These are phyloP conservation scores for sunflower (Helianthus annuus) DNA, from an alignment of 129 eudicot species.

Conservation along the genomic window DNA sequence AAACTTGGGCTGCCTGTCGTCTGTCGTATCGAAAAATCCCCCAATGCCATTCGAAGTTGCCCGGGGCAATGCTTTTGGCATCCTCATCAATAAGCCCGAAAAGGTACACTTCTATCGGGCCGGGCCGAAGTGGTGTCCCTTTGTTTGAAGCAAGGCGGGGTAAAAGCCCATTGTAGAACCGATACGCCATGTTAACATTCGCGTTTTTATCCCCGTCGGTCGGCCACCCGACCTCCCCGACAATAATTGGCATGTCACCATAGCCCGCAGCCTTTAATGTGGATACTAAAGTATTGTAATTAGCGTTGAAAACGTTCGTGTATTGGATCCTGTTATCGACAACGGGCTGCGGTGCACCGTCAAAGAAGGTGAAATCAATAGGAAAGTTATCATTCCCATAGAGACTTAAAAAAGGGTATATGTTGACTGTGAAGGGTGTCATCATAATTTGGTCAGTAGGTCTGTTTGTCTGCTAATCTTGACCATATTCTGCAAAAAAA, in stretches of 20 bases:
- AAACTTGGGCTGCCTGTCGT: slow-evolving; percentile 28
- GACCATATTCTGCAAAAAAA: slow-evolving; percentile 19
- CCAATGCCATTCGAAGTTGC: slow-evolving; percentile 28
- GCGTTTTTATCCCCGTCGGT: slow-evolving; percentile 84
- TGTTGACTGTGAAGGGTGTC: slow-evolving; percentile 77
- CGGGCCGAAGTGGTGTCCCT: slow-evolving; percentile 38
- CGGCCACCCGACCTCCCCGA: slow-evolving; percentile 98
- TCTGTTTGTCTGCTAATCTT: slow-evolving; percentile 1
- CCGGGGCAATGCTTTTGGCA: slow-evolving; percentile 23
- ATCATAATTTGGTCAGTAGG: not conserved
- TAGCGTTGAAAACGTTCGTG: slow-evolving; percentile 84
- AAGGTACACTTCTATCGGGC: slow-evolving; percentile 28
- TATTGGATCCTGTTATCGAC: slow-evolving; percentile 59
- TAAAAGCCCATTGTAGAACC: slow-evolving; percentile 80
- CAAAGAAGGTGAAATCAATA: slow-evolving; percentile 80
- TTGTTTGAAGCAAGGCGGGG: slow-evolving; percentile 58
- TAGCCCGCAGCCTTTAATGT: slow-evolving; percentile 61
- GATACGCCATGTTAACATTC: slow-evolving; percentile 49
- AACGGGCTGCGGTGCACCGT: slow-evolving; percentile 61
- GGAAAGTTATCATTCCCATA: slow-evolving; percentile 78
- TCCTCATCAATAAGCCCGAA: slow-evolving; percentile 26
- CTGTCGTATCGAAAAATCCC: slow-evolving; percentile 26
- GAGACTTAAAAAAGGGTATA: slow-evolving; percentile 83
- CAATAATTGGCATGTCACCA: slow-evolving; percentile 62
- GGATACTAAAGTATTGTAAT: slow-evolving; percentile 79